phyloP scores from a whole-genome alignment of 2,329 filamentous ascomycete species.

The Lecanicillium sp. region DNA sequence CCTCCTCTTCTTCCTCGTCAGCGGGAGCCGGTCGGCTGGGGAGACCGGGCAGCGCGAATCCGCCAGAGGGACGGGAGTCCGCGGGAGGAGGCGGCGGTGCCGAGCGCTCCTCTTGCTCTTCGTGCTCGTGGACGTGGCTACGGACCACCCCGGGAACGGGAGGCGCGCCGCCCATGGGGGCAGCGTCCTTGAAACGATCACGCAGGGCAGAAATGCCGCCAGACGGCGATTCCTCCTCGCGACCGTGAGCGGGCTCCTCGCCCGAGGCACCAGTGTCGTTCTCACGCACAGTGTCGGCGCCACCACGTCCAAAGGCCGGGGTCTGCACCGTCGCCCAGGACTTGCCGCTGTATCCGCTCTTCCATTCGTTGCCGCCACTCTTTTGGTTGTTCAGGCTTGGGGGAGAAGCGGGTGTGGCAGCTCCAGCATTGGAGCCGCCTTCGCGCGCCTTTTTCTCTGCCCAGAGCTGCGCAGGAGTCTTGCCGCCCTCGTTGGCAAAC shows the following conservation, averaged over 20 bases:
- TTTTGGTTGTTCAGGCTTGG: conserved; percentile 59
- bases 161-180: conserved; percentile 49
- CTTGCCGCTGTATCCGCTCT: conserved; percentile 86
- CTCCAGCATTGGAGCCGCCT: conserved; percentile 43
- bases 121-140: neutral
- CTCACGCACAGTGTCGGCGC: conserved; percentile 40
- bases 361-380: conserved; percentile 72
- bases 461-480: conserved; percentile 95
- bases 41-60: conserved; percentile 73
- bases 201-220: conserved; percentile 68
- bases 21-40: conserved; percentile 53
- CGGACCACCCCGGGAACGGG: conserved; percentile 33
- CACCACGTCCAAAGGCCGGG: conserved; percentile 58
- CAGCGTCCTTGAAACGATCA: conserved; percentile 75
- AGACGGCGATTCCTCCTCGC: conserved; percentile 48
- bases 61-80: conserved; percentile 64
- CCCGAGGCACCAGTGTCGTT: conserved; percentile 57
- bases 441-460: conserved; percentile 92
- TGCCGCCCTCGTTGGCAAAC: conserved; percentile 90
- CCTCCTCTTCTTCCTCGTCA: conserved; percentile 52
- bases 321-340: conserved; percentile 82
- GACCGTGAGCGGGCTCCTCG: conserved; percentile 34
- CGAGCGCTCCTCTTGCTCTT: conserved; percentile 26
- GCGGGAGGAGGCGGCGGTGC: conserved; percentile 50
- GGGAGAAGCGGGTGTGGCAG: conserved; percentile 38